These are phyloP conservation scores for Handroanthus guayacan DNA, from an alignment of 257 asterid species.

Conservation along the genomic window DNA sequence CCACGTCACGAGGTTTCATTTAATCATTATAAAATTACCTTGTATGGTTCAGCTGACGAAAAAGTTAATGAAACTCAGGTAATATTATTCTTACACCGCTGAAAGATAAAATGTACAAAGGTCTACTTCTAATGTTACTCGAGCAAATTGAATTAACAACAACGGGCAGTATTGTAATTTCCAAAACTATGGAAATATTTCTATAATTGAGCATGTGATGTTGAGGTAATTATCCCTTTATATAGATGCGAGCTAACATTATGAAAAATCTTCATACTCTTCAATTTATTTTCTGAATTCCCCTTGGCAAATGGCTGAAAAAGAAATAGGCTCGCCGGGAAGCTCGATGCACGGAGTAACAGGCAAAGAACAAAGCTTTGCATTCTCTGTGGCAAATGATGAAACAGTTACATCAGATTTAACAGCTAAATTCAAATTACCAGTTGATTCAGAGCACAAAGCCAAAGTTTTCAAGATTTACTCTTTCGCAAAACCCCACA, in stretches of 20 bases:
- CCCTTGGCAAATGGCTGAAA: slow-evolving; percentile 37
- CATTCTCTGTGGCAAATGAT: slow-evolving; percentile 47
- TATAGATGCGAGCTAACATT: background rate
- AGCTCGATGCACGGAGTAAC: slow-evolving; percentile 69
- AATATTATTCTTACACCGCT: no score
- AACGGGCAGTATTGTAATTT: no score
- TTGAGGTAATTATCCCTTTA: no score
- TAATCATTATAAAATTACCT: no score
- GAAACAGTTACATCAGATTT: slow-evolving; percentile 41
- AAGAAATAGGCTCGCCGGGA: slow-evolving; percentile 47
- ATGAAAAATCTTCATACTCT: background rate
- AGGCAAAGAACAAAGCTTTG: slow-evolving; percentile 58
- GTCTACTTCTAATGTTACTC: no score
- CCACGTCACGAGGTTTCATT: no score
- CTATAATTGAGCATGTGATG: no score
- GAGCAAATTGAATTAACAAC: no score
- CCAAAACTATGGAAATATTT: no score
- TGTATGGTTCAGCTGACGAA: no score
- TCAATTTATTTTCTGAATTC: background rate
- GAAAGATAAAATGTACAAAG: no score
- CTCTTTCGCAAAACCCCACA: slow-evolving; percentile 60
- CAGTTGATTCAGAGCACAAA: slow-evolving; percentile 72
- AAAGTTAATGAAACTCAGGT: no score
- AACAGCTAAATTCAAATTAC: slow-evolving; percentile 48
- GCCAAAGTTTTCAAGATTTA: slow-evolving; percentile 51